These are phyloP conservation scores for Xylariales sp. DNA, from an alignment of 2,329 filamentous ascomycete species.

Conservation along the genomic window DNA sequence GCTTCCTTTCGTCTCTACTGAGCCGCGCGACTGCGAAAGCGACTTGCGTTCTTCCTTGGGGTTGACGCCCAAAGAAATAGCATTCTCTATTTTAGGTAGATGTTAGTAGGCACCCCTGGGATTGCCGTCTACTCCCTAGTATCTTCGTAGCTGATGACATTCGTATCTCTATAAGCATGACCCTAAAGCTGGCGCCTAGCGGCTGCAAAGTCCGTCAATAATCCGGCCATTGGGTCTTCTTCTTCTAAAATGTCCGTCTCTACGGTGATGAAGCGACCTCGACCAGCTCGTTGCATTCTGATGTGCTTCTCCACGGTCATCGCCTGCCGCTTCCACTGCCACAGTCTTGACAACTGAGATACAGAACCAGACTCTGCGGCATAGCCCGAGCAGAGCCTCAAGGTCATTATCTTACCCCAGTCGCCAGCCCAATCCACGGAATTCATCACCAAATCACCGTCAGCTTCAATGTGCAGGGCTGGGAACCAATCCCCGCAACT, in stretches of 20 bases:
- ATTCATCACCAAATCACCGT: conserved; percentile 33
- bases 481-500: conserved; percentile 53
- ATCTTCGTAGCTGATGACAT: no score
- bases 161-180: no score
- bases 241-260: conserved; percentile 40
- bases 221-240: no score
- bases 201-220: no score
- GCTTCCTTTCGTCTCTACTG: background rate
- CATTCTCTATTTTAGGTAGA: no score
- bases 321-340: conserved; percentile 34
- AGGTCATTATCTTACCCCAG: conserved; percentile 47
- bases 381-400: conserved; percentile 43
- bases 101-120: no score
- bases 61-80: background rate
- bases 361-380: conserved; percentile 29
- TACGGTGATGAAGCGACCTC: conserved; percentile 44
- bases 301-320: conserved; percentile 44
- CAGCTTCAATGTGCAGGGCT: conserved; percentile 38
- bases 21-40: background rate
- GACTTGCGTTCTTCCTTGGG: background rate
- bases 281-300: conserved; percentile 38
- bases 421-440: conserved; percentile 48
- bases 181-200: no score
- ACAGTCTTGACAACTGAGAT: conserved; percentile 28
- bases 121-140: no score